These are phyloP conservation scores for Schizosaccharomyces lindneri DNA, from an alignment of 805 yeast species.

Conservation along the genomic window DNA sequence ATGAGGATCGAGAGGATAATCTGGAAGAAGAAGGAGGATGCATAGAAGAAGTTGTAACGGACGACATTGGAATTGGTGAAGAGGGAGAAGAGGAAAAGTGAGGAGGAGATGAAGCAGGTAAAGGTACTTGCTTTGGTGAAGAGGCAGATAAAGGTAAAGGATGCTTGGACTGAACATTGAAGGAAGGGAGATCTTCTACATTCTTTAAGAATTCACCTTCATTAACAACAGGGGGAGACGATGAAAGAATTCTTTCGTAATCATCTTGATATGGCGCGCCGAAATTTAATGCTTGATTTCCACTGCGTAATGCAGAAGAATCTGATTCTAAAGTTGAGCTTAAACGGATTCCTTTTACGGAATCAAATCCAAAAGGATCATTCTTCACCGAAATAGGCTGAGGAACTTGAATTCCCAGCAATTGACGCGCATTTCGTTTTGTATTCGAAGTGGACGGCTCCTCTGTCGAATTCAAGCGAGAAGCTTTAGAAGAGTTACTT, in stretches of 20 bases:
- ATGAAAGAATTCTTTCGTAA: not conserved
- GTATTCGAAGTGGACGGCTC: not conserved
- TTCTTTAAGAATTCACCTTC: not conserved
- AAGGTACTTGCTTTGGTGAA: not conserved
- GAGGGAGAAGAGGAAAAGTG: not conserved
- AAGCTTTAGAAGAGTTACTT: too few species aligned
- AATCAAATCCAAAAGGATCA: not conserved
- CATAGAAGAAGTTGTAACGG: not conserved
- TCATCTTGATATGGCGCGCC: not conserved
- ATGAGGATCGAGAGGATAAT: not conserved
- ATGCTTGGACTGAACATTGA: too few species aligned
- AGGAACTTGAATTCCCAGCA: not conserved
- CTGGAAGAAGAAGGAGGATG: not conserved
- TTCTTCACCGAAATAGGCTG: not conserved
- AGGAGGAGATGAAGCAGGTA: not conserved
- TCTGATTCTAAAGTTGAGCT: not conserved
- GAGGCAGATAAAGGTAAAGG: not conserved
- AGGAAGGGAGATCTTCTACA: not conserved
- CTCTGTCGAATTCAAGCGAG: too few species aligned
- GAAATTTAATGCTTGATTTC: not conserved
- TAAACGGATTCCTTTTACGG: not conserved
- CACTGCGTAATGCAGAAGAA: too few species aligned
- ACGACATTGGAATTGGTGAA: not conserved
- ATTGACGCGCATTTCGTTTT: not conserved
- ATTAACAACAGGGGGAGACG: not conserved